These are phyloP conservation scores for Sugiyamaella xylanicola DNA, from an alignment of 1,139 yeast genomes.

Conservation along the genomic window DNA sequence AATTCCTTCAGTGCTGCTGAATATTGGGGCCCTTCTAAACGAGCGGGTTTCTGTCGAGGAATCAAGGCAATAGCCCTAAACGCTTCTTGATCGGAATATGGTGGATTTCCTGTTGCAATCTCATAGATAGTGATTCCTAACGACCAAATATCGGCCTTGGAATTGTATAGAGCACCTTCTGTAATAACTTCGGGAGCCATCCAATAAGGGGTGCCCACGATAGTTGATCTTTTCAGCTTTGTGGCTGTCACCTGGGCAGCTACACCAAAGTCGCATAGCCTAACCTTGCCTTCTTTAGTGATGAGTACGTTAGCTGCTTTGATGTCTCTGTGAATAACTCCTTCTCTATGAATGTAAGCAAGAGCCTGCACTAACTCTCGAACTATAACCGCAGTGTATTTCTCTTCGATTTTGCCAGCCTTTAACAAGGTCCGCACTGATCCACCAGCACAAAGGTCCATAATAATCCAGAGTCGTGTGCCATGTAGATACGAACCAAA, in stretches of 20 bases:
- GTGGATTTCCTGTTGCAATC: conserved; percentile 96
- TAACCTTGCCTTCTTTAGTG: conserved; percentile 60
- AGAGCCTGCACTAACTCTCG: conserved; percentile 81
- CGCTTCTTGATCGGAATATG: conserved; percentile 94
- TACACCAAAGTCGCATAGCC: conserved; percentile 79
- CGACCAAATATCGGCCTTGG: conserved; percentile 91
- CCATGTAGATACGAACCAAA: conserved; percentile 86
- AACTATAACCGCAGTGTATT: conserved; percentile 74
- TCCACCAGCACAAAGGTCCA: conserved; percentile 98
- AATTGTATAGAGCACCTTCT: conserved; percentile 85
- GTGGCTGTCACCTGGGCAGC: conserved; percentile 74
- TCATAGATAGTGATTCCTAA: conserved; percentile 92
- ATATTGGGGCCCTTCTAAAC: conserved; percentile 88
- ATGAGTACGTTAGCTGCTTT: conserved; percentile 76
- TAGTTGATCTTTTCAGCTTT: conserved; percentile 80
- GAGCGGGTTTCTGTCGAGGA: conserved; percentile 89
- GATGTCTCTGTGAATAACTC: conserved; percentile 76
- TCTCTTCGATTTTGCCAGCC: conserved; percentile 88
- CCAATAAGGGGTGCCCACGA: conserved; percentile 99
- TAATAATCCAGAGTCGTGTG: conserved; percentile 91
- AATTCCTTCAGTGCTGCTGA: conserved; percentile 78
- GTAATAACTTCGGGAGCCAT: conserved; percentile 99
- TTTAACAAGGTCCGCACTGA: conserved; percentile 82
- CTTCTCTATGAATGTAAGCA: conserved; percentile 72
- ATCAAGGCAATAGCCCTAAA: conserved; percentile 93